phyloP scores from a whole-genome alignment of 2,329 filamentous ascomycete species.

The Pseudocercospora eumusae region DNA sequence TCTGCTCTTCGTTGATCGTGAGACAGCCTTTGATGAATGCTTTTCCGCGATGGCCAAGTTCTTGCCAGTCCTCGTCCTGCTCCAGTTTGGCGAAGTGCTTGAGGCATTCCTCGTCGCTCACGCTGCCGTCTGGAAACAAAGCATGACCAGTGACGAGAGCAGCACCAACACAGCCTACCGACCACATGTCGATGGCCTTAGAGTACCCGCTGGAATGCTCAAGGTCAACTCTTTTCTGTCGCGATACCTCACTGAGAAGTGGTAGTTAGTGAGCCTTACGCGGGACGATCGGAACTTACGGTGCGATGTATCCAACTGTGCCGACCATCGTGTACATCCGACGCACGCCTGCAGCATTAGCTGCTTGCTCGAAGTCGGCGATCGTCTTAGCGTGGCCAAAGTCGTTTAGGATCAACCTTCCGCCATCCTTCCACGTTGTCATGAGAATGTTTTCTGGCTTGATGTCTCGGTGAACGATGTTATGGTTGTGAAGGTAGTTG shows the following conservation, averaged over 20 bases:
- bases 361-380: constrained; percentile 32
- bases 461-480: constrained; percentile 62
- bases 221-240: constrained; percentile 26
- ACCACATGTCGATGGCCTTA: constrained; percentile 63
- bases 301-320: constrained; percentile 60
- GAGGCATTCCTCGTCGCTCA: constrained; percentile 18
- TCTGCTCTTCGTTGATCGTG: constrained; percentile 50
- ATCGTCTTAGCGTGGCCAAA: constrained; percentile 59
- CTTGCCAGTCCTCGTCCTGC: constrained; percentile 46
- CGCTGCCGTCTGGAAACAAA: constrained; percentile 45
- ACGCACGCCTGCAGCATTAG: constrained; percentile 25
- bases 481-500: constrained; percentile 57
- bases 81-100: constrained; percentile 49
- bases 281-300: constrained; percentile 50
- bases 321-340: constrained; percentile 59
- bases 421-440: constrained; percentile 53
- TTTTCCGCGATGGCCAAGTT: constrained; percentile 46
- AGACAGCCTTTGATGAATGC: constrained; percentile 58
- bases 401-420: constrained; percentile 61
- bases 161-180: constrained; percentile 58
- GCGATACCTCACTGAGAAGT: constrained; percentile 41
- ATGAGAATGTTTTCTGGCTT: constrained; percentile 66
- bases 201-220: constrained; percentile 52
- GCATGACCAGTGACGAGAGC: constrained; percentile 55
- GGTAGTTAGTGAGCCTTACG: constrained; percentile 11